Evolutionary conservation across 345 rosid genomes (phyloP), one percentile per base, ranked within the genome.

Genomic region (Populus ilicifolia): DNA sequence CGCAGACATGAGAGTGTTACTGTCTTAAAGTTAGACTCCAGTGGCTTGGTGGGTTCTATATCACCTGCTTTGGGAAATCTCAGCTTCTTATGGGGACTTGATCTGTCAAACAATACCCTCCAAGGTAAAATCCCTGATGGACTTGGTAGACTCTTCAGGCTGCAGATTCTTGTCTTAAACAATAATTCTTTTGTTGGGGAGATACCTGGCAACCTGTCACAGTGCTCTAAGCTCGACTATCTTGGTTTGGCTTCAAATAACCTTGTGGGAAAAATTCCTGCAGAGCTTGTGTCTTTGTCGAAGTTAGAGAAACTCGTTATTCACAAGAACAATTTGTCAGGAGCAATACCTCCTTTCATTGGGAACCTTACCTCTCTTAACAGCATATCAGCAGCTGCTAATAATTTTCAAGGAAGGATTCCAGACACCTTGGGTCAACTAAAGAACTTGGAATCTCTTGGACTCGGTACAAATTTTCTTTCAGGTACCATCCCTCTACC

Each of bases 381-480:
- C 0, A 2, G 66, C 12, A 20, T 79, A 33, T 0, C 0, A 1
- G 0, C 8, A 16, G 0, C 0, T 0, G 3, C 0, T 6, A 80
- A 80, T 38, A 23, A 0, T 2, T 70, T 85, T 2, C 11, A 30
- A 0, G 86, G 82, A 1, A 50, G 0, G 4, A 30, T 80, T 2
- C 80, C 59, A 1, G 35, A 69, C 1, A 2, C 74, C 0, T 23
- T 83, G 0, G 79, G 79, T 9, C 8, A 5, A 1, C 9, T 85
- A 4, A 76, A 69, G 4, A 6, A 50, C 4, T 56, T 82, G 21
- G 13, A 0, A 0, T 0, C 0, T 0, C 46, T 79, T 12, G 0
- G 0, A 0, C 4, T 74, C 1, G 20, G 17, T 1, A 0, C 0
- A 0, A 61, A 61, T 21, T 6, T 21, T 21, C 65, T 61, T 6